phyloP scores from a whole-genome alignment of 2,329 filamentous ascomycete species.

The Nannizziopsis arthrosporioides region DNA sequence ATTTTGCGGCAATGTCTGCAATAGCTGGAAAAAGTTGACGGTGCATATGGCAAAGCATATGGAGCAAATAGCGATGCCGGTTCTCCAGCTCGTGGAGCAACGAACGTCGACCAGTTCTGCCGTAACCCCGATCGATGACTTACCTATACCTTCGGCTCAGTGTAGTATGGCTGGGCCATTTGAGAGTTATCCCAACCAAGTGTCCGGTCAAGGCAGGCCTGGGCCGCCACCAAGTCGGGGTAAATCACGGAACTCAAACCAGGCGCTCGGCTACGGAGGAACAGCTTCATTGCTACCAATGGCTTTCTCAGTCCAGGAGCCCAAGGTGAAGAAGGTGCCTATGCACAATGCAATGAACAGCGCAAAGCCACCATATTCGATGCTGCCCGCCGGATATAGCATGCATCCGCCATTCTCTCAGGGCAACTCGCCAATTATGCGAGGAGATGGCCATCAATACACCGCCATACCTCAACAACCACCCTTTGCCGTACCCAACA shows the following conservation, averaged over 20 bases:
- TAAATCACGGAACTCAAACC: background rate
- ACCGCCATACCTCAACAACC: background rate
- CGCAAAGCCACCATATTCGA: conserved; percentile 1
- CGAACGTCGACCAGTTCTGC: conserved; percentile 27
- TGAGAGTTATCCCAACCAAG: background rate
- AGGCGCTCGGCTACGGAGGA: background rate
- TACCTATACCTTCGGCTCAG: background rate
- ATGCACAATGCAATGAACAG: conserved; percentile 7
- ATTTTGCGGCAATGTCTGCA: conserved; percentile 72
- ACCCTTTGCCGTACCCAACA: conserved; percentile 6
- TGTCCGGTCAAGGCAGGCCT: background rate
- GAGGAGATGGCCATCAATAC: background rate
- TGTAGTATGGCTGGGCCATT: background rate
- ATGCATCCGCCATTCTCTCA: conserved; percentile 7
- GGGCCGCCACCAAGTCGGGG: background rate
- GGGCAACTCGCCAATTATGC: conserved; percentile 6
- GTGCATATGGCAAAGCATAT: conserved; percentile 92
- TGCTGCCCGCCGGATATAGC: background rate
- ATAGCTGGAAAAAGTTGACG: conserved; percentile 83
- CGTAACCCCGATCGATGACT: conserved; percentile 8
- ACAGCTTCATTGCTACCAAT: conserved; percentile 6
- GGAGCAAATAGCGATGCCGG: conserved; percentile 78
- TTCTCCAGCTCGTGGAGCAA: conserved; percentile 46
- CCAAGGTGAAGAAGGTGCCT: conserved; percentile 5
- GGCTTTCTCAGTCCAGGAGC: conserved; percentile 4